phyloP scores from a whole-genome alignment of 2,329 filamentous ascomycete genomes.

The Aureobasidium musti region DNA sequence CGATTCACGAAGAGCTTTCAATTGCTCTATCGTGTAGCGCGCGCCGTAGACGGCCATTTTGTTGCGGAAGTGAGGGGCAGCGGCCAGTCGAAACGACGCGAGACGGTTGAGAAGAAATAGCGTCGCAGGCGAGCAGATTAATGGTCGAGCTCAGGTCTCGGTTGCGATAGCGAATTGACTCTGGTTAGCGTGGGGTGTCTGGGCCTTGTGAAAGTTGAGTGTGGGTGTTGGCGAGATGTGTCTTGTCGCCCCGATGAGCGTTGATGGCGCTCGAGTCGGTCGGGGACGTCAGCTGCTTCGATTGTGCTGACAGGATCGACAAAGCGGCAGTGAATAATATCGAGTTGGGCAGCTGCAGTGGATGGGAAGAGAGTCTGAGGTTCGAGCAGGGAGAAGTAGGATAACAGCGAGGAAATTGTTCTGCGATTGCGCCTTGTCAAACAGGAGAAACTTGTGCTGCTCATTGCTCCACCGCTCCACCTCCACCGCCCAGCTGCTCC shows the following conservation, averaged over 20 bases:
- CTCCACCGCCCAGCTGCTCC: not conserved
- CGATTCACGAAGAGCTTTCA: constrained; percentile 75
- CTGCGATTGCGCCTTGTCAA: constrained; percentile 7
- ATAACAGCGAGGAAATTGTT: not conserved
- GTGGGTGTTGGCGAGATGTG: constrained; percentile 12
- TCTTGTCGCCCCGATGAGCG: constrained; percentile 19
- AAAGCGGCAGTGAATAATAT: not conserved
- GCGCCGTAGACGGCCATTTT: constrained; percentile 40
- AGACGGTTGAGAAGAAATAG: not conserved
- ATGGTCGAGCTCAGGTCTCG: not conserved
- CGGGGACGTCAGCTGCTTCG: constrained; percentile 19
- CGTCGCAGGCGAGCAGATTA: not conserved
- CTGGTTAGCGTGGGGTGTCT: not conserved
- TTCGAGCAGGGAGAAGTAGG: not conserved
- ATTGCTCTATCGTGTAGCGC: constrained; percentile 74
- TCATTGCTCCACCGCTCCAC: not conserved
- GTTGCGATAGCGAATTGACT: constrained; percentile 5
- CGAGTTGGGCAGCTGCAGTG: not conserved
- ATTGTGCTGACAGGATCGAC: constrained; percentile 6
- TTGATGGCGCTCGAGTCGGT: not conserved
- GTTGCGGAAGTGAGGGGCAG: constrained; percentile 21
- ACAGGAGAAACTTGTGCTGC: constrained; percentile 11
- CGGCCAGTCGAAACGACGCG: not conserved
- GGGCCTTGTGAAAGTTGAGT: not conserved
- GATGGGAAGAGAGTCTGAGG: not conserved